Evolutionary conservation across 129 eudicot genomes (phyloP).

Genomic region (Logfia minima): DNA sequence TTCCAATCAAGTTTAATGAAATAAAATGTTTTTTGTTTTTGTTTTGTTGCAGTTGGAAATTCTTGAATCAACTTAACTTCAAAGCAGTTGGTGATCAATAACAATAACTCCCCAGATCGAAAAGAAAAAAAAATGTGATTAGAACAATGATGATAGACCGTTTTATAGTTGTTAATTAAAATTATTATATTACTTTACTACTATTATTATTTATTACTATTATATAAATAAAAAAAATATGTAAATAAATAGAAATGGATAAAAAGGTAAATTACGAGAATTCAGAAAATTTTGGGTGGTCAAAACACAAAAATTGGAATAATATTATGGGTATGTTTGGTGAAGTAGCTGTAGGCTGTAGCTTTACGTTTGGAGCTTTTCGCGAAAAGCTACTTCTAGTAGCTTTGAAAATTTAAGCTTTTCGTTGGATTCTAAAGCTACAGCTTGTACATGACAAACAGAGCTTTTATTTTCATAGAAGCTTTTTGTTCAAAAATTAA

Average conservation of each 20-base stretch:
- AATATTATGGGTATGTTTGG: no score
- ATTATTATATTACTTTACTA: neutral
- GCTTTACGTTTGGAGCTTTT: no score
- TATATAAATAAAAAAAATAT: no score
- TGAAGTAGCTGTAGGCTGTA: no score
- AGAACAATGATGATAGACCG: conserved; percentile 25
- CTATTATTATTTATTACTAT: no score
- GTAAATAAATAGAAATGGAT: conserved; percentile 26
- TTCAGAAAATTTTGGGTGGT: neutral
- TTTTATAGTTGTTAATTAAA: conserved; percentile 11
- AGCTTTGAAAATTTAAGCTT: no score
- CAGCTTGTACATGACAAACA: no score
- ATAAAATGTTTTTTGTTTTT: neutral
- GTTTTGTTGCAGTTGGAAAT: neutral
- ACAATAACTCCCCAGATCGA: conserved; percentile 26
- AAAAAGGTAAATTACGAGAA: conserved; percentile 9
- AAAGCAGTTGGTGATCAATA: conserved; percentile 28
- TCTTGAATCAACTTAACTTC: conserved; percentile 9
- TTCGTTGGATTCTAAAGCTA: no score
- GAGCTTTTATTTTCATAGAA: no score
- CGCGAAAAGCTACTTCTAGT: no score
- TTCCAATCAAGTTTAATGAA: conserved; percentile 3
- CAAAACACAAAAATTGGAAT: conserved; percentile 13
- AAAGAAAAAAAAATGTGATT: conserved; percentile 9
- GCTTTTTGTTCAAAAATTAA: no score